phyloP scores from a whole-genome alignment of 192 early-diverging fungal species.

The Podila minutissima region DNA sequence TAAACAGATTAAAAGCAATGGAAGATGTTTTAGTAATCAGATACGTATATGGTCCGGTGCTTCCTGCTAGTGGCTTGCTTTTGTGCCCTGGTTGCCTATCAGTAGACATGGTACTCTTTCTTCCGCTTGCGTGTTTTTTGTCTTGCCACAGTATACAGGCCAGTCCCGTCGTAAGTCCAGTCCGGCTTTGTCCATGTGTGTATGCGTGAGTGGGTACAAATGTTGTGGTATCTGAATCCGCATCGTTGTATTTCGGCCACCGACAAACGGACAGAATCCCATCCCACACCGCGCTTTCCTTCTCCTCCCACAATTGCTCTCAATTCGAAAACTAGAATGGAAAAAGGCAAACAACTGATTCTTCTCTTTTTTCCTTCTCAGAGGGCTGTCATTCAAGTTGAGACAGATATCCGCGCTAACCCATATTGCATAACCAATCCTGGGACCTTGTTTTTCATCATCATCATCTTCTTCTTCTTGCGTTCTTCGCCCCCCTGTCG shows the following conservation, averaged over 20 bases:
- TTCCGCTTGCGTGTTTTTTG: not conserved
- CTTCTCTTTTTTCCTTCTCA: not conserved
- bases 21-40: not conserved
- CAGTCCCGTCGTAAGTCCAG: not conserved
- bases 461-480: not conserved
- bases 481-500: not conserved
- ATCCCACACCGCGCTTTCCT: not conserved
- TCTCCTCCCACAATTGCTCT: not conserved
- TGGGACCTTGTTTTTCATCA: not conserved
- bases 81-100: too few species aligned
- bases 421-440: not conserved
- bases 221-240: not conserved
- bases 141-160: not conserved
- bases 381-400: not conserved
- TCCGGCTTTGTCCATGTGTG: not conserved
- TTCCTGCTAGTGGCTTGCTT: too few species aligned
- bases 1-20: slow-evolving; percentile 15
- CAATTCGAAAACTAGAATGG: not conserved
- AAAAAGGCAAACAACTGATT: slow-evolving; percentile 1
- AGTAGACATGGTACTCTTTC: not conserved
- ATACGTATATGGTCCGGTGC: too few species aligned
- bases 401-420: not conserved
- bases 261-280: not conserved
- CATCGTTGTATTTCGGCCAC: not conserved
- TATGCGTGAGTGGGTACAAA: too few species aligned